Evolutionary conservation across 1,284 basidiomycete genomes (phyloP), one percentile per base, ranked within the genome.

Genomic region (Meripilus lineatus): DNA sequence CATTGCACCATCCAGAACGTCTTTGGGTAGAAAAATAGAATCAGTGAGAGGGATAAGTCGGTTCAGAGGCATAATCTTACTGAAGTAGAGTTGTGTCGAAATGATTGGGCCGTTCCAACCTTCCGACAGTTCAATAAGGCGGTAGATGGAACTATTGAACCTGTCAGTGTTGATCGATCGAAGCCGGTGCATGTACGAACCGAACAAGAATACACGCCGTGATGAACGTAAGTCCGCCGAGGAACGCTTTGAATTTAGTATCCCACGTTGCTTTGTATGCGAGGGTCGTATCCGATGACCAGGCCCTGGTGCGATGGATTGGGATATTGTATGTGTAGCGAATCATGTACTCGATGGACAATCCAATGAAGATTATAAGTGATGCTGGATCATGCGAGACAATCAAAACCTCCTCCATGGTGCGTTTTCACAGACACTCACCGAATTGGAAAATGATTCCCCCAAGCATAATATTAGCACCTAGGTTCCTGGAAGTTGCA

Each of bases 1-100:
- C 71, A 83, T 81, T 1, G 66, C 65, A 10, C 73, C 81, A 47
- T 85, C 82, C 4, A 86, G 67, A n/a, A 77, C 68, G 53, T 75
- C 76, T 78, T 45, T n/a, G n/a, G n/a, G n/a, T n/a, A n/a, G n/a
- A n/a, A n/a, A n/a, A 20, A 2, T 5, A 11, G 22, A 10, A 14
- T 6, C 15, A 24, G 8, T 28, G 6, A 32, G 40, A 30, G 5
- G 14, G 8, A n/a, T 28, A 21, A 10, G 20, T n/a, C n/a, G 17
- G 11, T 8, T 35, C n/a, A 17, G 20, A 22, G 2, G 60, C 18
- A 15, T 8, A 58, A 5, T 46, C 50, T 23, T 50, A 75, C 73
- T 72, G 63, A 81, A 79, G 52, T 71, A 72, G 10, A 68, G 50
- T 53, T 80, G 58, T 3, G 75, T 77, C 2, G 59, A 53, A 49